Evolutionary conservation across 306 rosid genomes (phyloP), one percentile per base, ranked within the genome.

Genomic region (Quercus mongolica): DNA sequence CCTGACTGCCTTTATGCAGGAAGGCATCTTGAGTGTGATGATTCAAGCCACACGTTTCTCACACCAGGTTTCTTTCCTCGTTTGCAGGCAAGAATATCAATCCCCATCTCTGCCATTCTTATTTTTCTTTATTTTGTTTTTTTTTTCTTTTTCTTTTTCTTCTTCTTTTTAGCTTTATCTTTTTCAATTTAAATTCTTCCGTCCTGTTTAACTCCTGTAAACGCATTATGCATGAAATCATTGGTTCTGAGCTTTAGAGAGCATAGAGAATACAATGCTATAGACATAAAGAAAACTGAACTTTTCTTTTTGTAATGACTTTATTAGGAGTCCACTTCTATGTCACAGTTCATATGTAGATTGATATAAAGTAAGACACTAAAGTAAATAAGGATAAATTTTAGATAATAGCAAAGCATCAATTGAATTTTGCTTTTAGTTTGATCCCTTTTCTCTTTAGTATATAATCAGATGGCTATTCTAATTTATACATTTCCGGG

Each of bases 41-140:
- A 95, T 86, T 95, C 98, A 35, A 90, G 94, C 88, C 99, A 91
- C 76, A 93, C 78, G 96, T 90, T 95, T 85, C 87, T 95, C 69
- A 93, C 97, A 9, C 92, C 97, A 0, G 94, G 98, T 77, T 91
- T 93, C 92, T 95, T 93, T 85, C 99, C 98, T 65, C 88, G 97
- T 55, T 85, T 95, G 80, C 98, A 95, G 97, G 97, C 76, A 86
- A 79, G 89, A 54, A 41, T 81, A 80, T 44, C 65, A 62, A n/a
- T 28, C 56, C 19, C 23, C 58, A n/a, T 14, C 70, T 76, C 72
- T 62, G 57, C 73, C 75, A 21, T 80, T 77, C 38, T 15, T 56
- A 9, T 26, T 21, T 56, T 70, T 67, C 35, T 61, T 51, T 17
- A 57, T 79, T 67, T 26, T 31, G 17, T 31, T 63, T 57, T 23